phyloP scores from a whole-genome alignment of 1,284 basidiomycete species.

The Apiotrichum gamsii region DNA sequence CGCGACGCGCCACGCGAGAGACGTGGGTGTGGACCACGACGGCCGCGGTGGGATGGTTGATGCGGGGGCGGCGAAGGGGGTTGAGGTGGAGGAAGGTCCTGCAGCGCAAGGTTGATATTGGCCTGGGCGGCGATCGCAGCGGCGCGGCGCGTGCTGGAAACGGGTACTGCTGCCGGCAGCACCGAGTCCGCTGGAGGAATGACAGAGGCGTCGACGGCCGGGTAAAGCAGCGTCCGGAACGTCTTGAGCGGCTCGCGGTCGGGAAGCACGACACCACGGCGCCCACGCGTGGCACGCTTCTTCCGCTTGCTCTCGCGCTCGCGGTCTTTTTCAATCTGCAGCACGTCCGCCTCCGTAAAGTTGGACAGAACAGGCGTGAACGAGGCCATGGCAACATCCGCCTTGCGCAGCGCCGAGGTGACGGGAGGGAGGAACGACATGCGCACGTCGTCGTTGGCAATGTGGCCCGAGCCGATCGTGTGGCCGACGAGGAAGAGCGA shows the following conservation, averaged over 20 bases:
- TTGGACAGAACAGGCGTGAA: slow-evolving; percentile 86
- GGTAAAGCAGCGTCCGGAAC: slow-evolving; percentile 68
- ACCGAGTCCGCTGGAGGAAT: slow-evolving; percentile 27
- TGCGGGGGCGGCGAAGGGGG: slow-evolving; percentile 48
- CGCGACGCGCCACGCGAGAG: slow-evolving; percentile 15
- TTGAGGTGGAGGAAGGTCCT: slow-evolving; percentile 46
- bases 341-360: slow-evolving; percentile 81
- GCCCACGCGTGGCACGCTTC: slow-evolving; percentile 73
- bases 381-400: slow-evolving; percentile 61
- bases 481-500: slow-evolving; percentile 88
- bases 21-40: slow-evolving; percentile 2
- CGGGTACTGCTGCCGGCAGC: slow-evolving; percentile 58
- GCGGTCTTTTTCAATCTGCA: slow-evolving; percentile 81
- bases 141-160: slow-evolving; percentile 57
- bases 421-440: slow-evolving; percentile 80
- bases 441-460: slow-evolving; percentile 88
- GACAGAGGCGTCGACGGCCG: slow-evolving; percentile 34
- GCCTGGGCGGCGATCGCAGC: slow-evolving; percentile 73
- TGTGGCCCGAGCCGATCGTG: slow-evolving; percentile 66
- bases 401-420: slow-evolving; percentile 56
- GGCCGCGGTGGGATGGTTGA: slow-evolving; percentile 18
- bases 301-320: slow-evolving; percentile 84
- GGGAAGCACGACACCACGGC: slow-evolving; percentile 80
- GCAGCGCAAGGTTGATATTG: slow-evolving; percentile 45
- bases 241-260: slow-evolving; percentile 92